Percentiles rank a stretch among this genome's conserved stretches.
These are phyloP conservation scores for Agarophyton chilense DNA, from an alignment of 23 red algal species.

Conservation along the genomic window DNA sequence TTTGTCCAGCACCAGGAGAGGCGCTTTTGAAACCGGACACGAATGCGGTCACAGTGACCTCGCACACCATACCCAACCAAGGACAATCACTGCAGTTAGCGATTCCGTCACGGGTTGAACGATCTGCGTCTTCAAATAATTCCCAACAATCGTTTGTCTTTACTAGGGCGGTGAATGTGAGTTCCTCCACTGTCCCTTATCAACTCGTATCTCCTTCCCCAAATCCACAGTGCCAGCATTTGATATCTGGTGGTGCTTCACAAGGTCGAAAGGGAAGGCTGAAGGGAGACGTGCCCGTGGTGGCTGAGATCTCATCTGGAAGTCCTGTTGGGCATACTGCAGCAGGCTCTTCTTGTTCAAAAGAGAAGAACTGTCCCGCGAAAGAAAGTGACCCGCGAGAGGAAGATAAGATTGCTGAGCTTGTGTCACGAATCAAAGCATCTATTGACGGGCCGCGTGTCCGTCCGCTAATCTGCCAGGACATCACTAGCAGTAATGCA, in stretches of 20 bases:
- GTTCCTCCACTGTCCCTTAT: not conserved
- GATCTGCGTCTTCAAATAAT: not conserved
- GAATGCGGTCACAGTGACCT: not conserved
- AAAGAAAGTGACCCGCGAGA: not conserved
- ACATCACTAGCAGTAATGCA: constrained; percentile 53
- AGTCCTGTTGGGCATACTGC: not conserved
- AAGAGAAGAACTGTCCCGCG: not conserved
- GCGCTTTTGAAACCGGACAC: not conserved
- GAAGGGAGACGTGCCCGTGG: not conserved
- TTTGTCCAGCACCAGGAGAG: not conserved
- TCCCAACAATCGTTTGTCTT: not conserved
- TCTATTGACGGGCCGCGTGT: not conserved
- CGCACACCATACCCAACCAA: not conserved
- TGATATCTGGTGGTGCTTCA: not conserved
- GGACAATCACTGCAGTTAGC: not conserved
- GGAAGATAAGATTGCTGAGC: constrained; percentile 6
- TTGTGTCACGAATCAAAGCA: constrained; percentile 22
- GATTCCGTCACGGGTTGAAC: not conserved
- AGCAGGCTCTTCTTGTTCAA: not conserved
- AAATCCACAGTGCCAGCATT: not conserved
- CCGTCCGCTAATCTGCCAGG: constrained; percentile 54
- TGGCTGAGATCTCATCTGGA: too few relatives aligned
- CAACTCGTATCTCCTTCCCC: not conserved
- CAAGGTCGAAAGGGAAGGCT: not conserved
- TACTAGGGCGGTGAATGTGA: not conserved